Base-by-base conservation (phyloP, 345 rosid genomes). In the Trapa bicornis region DNA sequence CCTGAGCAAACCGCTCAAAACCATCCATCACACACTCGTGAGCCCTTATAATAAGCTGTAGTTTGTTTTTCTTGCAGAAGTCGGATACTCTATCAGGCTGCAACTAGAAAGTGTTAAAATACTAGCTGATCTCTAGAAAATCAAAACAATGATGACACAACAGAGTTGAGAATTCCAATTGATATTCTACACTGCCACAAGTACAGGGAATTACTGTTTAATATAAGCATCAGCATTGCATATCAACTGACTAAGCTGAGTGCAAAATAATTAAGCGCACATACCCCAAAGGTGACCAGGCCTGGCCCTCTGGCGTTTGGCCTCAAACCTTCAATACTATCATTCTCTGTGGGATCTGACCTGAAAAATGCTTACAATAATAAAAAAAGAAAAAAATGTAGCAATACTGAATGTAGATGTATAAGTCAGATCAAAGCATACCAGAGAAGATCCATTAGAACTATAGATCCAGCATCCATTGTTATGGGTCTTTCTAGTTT, bases 21-120 rank as follows among this genome's bases (percentile, higher is more conserved):
- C 99, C 99, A 78, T 94, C 99, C 99, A 94, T 94, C 47, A 94
- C 99, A 73, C 99, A 94, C 81, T 94, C 99, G 67, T 94, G 99
- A 0, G 99, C 99, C 70, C 99, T 81, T 37, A 94, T 86, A 52
- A 94, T 94, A 42, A 94, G 89, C 77, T 91, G 99, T 37, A 91
- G 76, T 77, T 85, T 91, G 78, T 94, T 94, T 76, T 63, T 94
- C 90, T 91, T 94, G 78, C 99, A 94, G 85, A 94, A 94, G 68
- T 94, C 97, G 10, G 88, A 73, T 37, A 94, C 99, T 56, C 99
- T 84, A 61, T 91, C 99, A 69, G 99, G 99, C 99, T 94, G 89
- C 83, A 81, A 56, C 47, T 38, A 52, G 57, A 61, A 45, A 75
- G 69, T 3, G 4, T 58, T 5, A 12, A 58, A 32, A 58, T 35